Conservation (phyloP, 2,329 filamentous ascomycete species). For the Pseudocercospora pini-densiflorae region DNA sequence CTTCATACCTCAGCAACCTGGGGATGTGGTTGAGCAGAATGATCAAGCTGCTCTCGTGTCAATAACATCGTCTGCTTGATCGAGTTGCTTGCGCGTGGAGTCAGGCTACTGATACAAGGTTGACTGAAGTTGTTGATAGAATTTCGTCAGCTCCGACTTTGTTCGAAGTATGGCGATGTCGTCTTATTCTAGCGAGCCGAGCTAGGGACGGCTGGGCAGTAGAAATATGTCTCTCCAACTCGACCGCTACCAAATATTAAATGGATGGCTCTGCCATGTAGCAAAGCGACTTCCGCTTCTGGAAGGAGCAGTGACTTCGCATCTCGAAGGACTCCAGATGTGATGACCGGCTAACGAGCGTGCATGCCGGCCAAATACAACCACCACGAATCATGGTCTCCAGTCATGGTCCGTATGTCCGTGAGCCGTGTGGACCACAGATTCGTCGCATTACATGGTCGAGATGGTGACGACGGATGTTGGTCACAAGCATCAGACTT, state of each 20-base stretch:
- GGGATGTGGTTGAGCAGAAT: slow-evolving; percentile 21
- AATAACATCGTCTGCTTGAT: slow-evolving; percentile 19
- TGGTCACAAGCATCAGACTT: background rate
- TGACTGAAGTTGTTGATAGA: background rate
- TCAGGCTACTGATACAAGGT: too few relatives aligned
- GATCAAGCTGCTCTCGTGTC: slow-evolving; percentile 17
- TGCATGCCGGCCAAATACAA: background rate
- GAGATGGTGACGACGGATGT: background rate
- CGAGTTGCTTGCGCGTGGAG: background rate
- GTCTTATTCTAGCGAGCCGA: background rate
- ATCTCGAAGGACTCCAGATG: background rate
- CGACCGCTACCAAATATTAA: background rate
- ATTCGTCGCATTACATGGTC: background rate
- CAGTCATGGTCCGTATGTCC: background rate
- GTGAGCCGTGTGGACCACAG: background rate
- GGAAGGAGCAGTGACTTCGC: background rate
- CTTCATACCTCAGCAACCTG: slow-evolving; percentile 22
- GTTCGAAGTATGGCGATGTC: background rate
- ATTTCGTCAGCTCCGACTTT: background rate
- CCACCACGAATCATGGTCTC: background rate
- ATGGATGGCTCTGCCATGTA: background rate
- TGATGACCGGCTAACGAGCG: background rate
- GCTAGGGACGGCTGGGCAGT: background rate
- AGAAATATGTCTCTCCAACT: background rate
- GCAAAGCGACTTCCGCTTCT: background rate